Evolutionary conservation across 768 basidiomycete genomes (phyloP).

Genomic region (Leccinum truebloodii): DNA sequence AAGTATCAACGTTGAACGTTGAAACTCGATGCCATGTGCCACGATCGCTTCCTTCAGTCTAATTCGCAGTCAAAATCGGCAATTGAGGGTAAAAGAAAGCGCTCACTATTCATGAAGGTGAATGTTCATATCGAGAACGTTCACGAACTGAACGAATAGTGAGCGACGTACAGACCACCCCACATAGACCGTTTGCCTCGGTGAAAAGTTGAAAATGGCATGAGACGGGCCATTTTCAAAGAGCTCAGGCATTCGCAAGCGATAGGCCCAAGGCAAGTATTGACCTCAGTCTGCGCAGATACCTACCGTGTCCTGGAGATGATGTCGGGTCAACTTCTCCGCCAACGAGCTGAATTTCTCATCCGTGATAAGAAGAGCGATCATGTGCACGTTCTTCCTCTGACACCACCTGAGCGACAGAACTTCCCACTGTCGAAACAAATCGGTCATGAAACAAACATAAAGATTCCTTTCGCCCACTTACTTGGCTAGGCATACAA

Average conservation of each 20-base stretch:
- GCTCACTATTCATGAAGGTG: constrained; percentile 62
- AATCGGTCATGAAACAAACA: background rate
- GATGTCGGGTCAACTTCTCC: constrained; percentile 93
- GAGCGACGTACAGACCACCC: background rate
- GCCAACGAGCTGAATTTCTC: constrained; percentile 89
- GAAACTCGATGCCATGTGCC: no score
- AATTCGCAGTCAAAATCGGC: no score
- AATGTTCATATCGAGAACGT: constrained; percentile 92
- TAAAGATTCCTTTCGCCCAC: background rate
- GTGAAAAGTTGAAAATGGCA: constrained; percentile 97
- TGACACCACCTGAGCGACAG: constrained; percentile 95
- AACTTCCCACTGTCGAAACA: constrained; percentile 78
- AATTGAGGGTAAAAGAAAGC: no score
- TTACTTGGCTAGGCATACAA: constrained; percentile 82
- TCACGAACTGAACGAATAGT: constrained; percentile 63
- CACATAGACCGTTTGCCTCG: constrained; percentile 52
- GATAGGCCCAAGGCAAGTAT: constrained; percentile 45
- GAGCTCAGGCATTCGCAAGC: constrained; percentile 90
- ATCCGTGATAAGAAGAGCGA: constrained; percentile 91
- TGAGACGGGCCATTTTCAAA: constrained; percentile 95
- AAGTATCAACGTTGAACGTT: no score
- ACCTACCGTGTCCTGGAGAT: constrained; percentile 65
- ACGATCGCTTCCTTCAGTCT: no score
- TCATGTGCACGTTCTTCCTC: constrained; percentile 87
- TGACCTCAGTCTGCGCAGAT: constrained; percentile 91